Conservation (phyloP, 192 early-diverging fungal genomes). For the Coemansia sp. region DNA sequence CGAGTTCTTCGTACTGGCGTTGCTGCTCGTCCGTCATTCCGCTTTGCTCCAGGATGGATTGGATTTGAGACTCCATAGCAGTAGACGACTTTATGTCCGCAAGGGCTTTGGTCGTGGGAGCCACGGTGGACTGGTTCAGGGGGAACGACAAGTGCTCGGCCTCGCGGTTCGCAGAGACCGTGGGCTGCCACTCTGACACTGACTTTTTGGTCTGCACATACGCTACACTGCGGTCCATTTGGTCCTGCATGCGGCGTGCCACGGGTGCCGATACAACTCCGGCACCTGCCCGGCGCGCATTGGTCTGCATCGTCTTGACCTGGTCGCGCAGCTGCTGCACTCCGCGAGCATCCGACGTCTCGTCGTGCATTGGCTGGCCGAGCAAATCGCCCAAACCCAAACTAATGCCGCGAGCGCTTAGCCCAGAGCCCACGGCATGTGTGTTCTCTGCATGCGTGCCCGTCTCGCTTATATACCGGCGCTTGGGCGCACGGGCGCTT, state of each 20-base stretch:
- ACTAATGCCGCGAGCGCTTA: slow-evolving; percentile 57
- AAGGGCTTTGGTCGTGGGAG: slow-evolving; percentile 13
- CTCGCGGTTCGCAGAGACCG: slow-evolving; percentile 78
- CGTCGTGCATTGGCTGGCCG: slow-evolving; percentile 54
- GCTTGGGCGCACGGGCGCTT: slow-evolving; percentile 61
- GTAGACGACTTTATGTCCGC: slow-evolving; percentile 40
- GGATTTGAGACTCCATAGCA: slow-evolving; percentile 77
- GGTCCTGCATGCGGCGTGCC: slow-evolving; percentile 78
- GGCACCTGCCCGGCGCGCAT: slow-evolving; percentile 31
- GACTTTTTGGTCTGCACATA: slow-evolving; percentile 79
- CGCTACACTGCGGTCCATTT: slow-evolving; percentile 80
- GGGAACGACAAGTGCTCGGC: slow-evolving; percentile 80
- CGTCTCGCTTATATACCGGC: slow-evolving; percentile 46
- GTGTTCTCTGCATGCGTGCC: slow-evolving; percentile 33
- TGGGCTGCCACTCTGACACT: slow-evolving; percentile 78
- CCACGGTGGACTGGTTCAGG: slow-evolving; percentile 10
- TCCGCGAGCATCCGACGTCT: slow-evolving; percentile 35
- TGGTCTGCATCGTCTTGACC: slow-evolving; percentile 30
- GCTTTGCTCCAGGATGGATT: slow-evolving; percentile 62
- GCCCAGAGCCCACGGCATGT: slow-evolving; percentile 37
- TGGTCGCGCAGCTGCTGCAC: slow-evolving; percentile 34
- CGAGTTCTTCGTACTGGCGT: slow-evolving; percentile 79
- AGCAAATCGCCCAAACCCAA: slow-evolving; percentile 76
- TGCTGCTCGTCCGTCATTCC: slow-evolving; percentile 73
- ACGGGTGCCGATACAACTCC: slow-evolving; percentile 71